Base-by-base conservation (phyloP, 108 stramenopile genomes). In the Chaetoceros muelleri region DNA sequence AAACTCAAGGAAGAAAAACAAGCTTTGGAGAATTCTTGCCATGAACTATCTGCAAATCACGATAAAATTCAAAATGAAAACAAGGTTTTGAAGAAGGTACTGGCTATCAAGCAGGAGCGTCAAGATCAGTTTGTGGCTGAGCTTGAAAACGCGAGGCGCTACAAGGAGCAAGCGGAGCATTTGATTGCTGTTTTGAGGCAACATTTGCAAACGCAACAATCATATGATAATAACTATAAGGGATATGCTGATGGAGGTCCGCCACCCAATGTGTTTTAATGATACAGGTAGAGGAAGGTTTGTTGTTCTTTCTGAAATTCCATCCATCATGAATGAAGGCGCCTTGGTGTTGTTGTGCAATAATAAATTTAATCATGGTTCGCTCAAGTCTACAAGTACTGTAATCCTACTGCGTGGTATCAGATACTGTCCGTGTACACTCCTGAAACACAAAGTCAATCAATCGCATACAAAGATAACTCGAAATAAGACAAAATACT, bases 41-140 rank as follows among this genome's bases (percentile, higher is more conserved):
- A 67, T 28, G 44, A 54, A 10, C 60, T 85, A 8, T 67, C 60
- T 46, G 45, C 70, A 16, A 80, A 81, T 20, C 73, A 84, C 50
- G 79, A 71, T 13, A 79, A 73, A 62, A 70, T 74, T 2, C 58
- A 70, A 26, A 60, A 81, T 21, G 90, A 91, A 57, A 91, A 91
- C 63, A 77, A 63, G 45, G 79, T 86, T 30, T 60, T 91, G 40
- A 81, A 85, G 58, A 61, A 64, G 63, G 85, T 83, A 18, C 85
- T 91, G 17, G 57, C 81, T 1, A 87, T 87, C 48, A 85, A 91
- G 57, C 90, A 91, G 55, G 90, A 91, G 44, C 65, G 85, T 48
- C 84, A 85, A 52, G 76, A 73, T 47, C 85, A 91, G 24, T 67
- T 82, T 7, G 46, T 28, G 18, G 44, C 67, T 8, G 82, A 87